These are phyloP conservation scores for Podila minutissima DNA, from an alignment of 192 early-diverging fungal species.

Conservation along the genomic window DNA sequence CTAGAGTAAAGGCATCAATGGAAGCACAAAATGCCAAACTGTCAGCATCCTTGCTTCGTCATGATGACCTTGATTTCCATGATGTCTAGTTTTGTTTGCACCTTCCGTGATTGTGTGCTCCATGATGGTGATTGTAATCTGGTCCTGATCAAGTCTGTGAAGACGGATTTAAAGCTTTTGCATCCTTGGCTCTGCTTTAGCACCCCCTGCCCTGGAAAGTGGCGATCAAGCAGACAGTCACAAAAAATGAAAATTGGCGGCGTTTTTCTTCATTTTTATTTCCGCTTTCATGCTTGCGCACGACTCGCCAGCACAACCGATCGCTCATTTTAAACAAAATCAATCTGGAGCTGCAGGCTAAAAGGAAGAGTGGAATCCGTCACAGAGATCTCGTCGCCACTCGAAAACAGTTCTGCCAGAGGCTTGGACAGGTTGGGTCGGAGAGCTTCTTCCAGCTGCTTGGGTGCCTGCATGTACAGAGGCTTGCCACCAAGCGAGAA, in stretches of 20 bases:
- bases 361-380: conserved; percentile 85
- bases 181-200: no score
- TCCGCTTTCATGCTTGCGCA: neutral
- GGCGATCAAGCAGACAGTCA: no score
- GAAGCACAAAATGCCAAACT: neutral
- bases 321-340: neutral
- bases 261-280: neutral
- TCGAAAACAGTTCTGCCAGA: conserved; percentile 70
- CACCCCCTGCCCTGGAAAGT: no score
- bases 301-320: no score
- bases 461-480: conserved; percentile 92
- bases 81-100: neutral
- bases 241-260: no score
- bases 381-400: conserved; percentile 79
- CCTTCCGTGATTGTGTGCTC: neutral
- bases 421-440: conserved; percentile 86
- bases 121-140: no score
- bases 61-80: neutral
- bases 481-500: conserved; percentile 62
- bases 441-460: conserved; percentile 78
- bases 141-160: no score
- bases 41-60: neutral
- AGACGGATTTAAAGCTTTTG: no score
- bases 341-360: conserved; percentile 31
- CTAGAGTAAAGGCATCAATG: conserved; percentile 44